phyloP scores from a whole-genome alignment of 176 grass and related monocot species.

The Carex pumila region DNA sequence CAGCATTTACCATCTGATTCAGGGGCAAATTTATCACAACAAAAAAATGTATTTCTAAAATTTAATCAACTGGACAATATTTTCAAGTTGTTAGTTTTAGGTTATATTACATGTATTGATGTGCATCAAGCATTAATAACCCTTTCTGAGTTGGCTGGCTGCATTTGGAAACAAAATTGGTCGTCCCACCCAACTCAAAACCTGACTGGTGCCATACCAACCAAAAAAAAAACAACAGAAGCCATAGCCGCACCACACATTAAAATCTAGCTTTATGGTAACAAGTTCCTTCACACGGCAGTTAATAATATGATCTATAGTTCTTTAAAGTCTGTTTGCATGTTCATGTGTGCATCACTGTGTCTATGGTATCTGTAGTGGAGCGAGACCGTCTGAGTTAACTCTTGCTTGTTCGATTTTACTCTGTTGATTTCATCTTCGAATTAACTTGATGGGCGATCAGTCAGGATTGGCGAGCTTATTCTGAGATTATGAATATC shows the following conservation, averaged over 20 bases:
- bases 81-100: not conserved
- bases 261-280: not conserved
- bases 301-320: not conserved
- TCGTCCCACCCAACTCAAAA: not conserved
- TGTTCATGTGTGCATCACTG: not conserved
- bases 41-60: not conserved
- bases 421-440: too few relatives aligned
- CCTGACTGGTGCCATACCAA: not conserved
- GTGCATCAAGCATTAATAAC: not conserved
- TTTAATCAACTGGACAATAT: not conserved
- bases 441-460: too few relatives aligned
- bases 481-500: too few relatives aligned
- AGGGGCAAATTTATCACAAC: not conserved
- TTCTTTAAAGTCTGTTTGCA: not conserved
- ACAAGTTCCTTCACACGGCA: not conserved
- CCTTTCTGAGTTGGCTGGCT: not conserved
- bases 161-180: not conserved
- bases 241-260: not conserved
- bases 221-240: not conserved
- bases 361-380: not conserved
- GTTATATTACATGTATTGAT: not conserved
- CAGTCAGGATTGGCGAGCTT: too few relatives aligned
- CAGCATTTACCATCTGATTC: not conserved
- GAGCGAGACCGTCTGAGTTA: not conserved
- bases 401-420: too few relatives aligned